Percentiles rank a stretch among this genome's conserved stretches.
These are phyloP conservation scores for Serendipita indica DNA, from an alignment of 768 basidiomycete genomes.

Conservation along the genomic window DNA sequence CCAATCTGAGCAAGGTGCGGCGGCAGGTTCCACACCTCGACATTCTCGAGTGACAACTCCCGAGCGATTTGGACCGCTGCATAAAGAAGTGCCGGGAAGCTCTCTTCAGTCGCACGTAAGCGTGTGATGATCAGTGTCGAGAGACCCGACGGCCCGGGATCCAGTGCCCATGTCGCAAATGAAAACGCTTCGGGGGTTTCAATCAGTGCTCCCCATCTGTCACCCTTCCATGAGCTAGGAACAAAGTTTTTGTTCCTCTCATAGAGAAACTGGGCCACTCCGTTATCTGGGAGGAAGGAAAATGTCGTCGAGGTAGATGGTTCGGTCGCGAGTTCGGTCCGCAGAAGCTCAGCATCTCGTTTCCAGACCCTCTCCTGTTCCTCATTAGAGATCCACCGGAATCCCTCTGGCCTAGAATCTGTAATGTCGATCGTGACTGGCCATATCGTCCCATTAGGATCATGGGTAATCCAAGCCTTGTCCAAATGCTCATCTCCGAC, in stretches of 20 bases:
- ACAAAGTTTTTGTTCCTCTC: conserved; percentile 12
- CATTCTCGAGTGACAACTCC: conserved; percentile 22
- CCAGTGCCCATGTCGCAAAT: conserved; percentile 36
- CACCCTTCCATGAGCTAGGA: neutral
- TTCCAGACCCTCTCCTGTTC: conserved; percentile 28
- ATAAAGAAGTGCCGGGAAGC: conserved; percentile 25
- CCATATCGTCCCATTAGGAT: conserved; percentile 29
- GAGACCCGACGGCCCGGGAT: conserved; percentile 20
- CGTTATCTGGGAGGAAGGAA: conserved; percentile 31
- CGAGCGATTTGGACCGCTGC: conserved; percentile 25
- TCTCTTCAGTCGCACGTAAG: conserved; percentile 21
- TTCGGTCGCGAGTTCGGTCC: conserved; percentile 15
- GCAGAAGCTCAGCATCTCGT: conserved; percentile 28
- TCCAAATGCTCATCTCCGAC: conserved; percentile 22
- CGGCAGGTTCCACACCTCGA: conserved; percentile 38
- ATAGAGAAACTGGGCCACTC: conserved; percentile 31
- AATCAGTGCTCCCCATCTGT: conserved; percentile 23
- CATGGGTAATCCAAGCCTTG: conserved; percentile 32
- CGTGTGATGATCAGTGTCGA: conserved; percentile 34
- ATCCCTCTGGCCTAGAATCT: no score
- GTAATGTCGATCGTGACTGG: conserved; percentile 16
- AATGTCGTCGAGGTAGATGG: conserved; percentile 17
- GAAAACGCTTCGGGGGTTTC: conserved; percentile 12
- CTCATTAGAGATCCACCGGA: conserved; percentile 27
- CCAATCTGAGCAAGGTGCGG: conserved; percentile 21